phyloP scores from a whole-genome alignment of 2,329 filamentous ascomycete species.

The Colletotrichum scovillei region DNA sequence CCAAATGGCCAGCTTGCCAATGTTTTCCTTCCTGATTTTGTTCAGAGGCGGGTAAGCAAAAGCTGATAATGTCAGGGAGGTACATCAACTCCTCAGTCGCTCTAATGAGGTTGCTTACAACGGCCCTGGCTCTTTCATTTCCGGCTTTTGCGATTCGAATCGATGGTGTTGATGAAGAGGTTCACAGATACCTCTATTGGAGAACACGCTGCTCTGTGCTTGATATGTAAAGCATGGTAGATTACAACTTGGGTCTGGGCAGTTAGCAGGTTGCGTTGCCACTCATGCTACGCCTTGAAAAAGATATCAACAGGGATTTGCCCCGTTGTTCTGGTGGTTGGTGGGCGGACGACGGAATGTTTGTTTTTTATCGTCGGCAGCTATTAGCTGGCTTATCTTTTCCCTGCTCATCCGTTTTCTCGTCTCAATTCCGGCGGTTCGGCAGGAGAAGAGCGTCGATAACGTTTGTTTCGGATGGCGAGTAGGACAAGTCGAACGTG shows the following conservation, averaged over 20 bases:
- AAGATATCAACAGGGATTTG: constrained; percentile 1
- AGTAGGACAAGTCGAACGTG: neutral
- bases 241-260: neutral
- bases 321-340: constrained; percentile 9
- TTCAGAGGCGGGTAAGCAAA: neutral
- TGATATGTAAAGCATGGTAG: no score
- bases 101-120: no score
- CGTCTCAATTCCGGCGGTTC: neutral
- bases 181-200: no score
- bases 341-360: constrained; percentile 12
- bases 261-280: neutral
- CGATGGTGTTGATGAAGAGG: neutral
- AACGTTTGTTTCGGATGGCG: constrained; percentile 10
- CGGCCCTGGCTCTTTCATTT: neutral
- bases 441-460: neutral
- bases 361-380: constrained; percentile 1
- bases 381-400: neutral
- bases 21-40: neutral
- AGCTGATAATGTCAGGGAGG: neutral
- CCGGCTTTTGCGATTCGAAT: neutral
- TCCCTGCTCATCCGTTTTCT: neutral
- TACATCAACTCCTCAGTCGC: neutral
- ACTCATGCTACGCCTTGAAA: neutral
- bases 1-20: neutral
- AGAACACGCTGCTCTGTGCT: no score